These are phyloP conservation scores for Scytalidium sp. DNA, from an alignment of 2,329 filamentous ascomycete species.

Conservation along the genomic window DNA sequence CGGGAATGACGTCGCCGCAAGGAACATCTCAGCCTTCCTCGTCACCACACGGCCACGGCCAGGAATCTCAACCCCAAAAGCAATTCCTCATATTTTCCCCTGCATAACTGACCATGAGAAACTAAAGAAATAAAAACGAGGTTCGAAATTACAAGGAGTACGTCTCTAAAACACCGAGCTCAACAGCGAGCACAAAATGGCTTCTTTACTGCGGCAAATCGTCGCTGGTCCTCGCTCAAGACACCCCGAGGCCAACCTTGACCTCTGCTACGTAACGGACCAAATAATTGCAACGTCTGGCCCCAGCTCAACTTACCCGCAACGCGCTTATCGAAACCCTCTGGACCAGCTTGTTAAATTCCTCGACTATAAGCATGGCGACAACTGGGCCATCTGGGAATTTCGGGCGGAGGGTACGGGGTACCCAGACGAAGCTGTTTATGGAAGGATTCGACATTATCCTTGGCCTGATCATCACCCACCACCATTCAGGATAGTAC, in stretches of 20 bases:
- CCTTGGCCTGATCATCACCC: conserved; percentile 98
- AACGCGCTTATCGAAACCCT: conserved; percentile 91
- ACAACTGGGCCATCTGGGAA: conserved; percentile 95
- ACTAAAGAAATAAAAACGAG: neutral
- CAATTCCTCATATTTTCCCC: no score
- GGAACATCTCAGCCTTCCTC: neutral
- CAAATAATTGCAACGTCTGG: conserved; percentile 75
- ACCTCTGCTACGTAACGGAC: conserved; percentile 93
- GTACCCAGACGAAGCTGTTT: conserved; percentile 88
- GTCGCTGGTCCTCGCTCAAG: conserved; percentile 82
- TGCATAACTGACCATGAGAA: no score
- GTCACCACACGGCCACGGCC: no score
- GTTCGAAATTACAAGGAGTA: neutral
- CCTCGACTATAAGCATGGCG: conserved; percentile 78
- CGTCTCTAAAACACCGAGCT: neutral
- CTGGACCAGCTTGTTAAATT: conserved; percentile 84
- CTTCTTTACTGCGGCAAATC: conserved; percentile 82
- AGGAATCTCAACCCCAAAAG: neutral
- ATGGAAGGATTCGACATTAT: conserved; percentile 82
- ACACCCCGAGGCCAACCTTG: conserved; percentile 84
- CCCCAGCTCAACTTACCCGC: conserved; percentile 83
- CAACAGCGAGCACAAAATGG: conserved; percentile 43
- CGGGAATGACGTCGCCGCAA: neutral
- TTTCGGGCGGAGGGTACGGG: conserved; percentile 96
- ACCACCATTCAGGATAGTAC: conserved; percentile 85